Conservation (phyloP, 169 alveolate genomes). For the Plasmodium relictum region DNA sequence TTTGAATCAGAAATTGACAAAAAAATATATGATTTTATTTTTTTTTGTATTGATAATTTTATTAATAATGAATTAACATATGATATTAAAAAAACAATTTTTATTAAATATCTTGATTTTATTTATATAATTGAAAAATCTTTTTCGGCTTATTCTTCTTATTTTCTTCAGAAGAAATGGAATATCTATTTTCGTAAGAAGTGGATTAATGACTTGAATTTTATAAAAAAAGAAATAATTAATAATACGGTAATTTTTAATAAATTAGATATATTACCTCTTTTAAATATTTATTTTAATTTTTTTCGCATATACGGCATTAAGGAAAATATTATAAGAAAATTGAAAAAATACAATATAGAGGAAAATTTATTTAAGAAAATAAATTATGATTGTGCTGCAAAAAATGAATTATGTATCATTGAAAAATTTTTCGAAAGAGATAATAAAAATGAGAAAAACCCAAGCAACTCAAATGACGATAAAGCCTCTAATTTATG, state of each 20-base stretch:
- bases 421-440: background rate
- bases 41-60: background rate
- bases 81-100: background rate
- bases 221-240: background rate
- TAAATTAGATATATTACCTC: constrained; percentile 8
- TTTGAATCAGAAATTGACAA: background rate
- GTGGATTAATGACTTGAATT: background rate
- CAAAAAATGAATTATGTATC: background rate
- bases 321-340: background rate
- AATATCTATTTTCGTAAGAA: background rate
- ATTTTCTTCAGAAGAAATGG: constrained; percentile 25
- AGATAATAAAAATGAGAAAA: background rate
- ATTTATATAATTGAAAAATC: background rate
- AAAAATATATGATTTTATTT: constrained; percentile 2
- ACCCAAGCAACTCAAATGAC: background rate
- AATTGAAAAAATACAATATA: constrained; percentile 6
- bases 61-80: background rate
- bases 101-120: constrained; percentile 1
- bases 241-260: background rate
- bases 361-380: background rate
- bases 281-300: constrained; percentile 22
- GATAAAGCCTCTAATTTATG: background rate
- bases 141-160: background rate
- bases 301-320: constrained; percentile 18
- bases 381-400: background rate